A percentile compares a stretch with the other conserved stretches of the same genome.
phyloP scores from a whole-genome alignment of 2,329 filamentous ascomycete genomes.

The Diaporthe vaccinii region DNA sequence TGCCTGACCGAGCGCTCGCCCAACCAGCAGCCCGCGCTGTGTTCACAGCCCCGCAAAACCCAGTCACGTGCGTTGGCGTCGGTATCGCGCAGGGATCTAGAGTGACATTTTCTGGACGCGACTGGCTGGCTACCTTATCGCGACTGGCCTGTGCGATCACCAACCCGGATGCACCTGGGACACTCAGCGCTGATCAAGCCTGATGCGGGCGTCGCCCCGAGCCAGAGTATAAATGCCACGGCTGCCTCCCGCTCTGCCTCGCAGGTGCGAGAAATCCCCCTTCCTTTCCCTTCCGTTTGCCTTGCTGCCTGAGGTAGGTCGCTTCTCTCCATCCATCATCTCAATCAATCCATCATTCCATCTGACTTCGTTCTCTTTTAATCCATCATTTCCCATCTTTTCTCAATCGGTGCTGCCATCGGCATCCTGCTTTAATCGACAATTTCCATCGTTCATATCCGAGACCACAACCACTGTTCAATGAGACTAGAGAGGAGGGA shows the following conservation, averaged over 20 bases:
- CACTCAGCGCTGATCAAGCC: conserved; percentile 39
- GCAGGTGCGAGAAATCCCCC: conserved; percentile 4
- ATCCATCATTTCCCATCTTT: neutral
- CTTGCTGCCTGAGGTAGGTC: conserved; percentile 41
- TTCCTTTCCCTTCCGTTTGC: conserved; percentile 27
- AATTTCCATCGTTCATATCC: neutral
- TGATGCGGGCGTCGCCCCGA: conserved; percentile 21
- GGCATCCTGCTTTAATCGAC: neutral
- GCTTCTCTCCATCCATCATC: neutral
- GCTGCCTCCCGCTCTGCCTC: conserved; percentile 28
- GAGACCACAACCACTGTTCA: neutral
- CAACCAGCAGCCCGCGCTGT: conserved; percentile 14
- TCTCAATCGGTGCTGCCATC: neutral
- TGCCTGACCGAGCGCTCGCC: conserved; percentile 21
- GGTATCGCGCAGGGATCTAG: conserved; percentile 22
- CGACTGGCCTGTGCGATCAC: conserved; percentile 36
- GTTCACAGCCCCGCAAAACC: neutral
- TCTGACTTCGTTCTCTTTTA: neutral
- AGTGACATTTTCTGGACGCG: conserved; percentile 33
- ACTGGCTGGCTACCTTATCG: conserved; percentile 37
- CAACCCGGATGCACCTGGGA: conserved; percentile 38
- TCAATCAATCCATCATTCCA: neutral
- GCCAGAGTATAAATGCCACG: conserved; percentile 32
- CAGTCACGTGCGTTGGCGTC: conserved; percentile 37
- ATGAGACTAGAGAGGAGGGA: conserved; percentile 28